Percentiles rank a stretch among this genome's conserved stretches.
Conservation (phyloP, 2,329 filamentous ascomycete genomes). For the Diaporthe nobilis region DNA sequence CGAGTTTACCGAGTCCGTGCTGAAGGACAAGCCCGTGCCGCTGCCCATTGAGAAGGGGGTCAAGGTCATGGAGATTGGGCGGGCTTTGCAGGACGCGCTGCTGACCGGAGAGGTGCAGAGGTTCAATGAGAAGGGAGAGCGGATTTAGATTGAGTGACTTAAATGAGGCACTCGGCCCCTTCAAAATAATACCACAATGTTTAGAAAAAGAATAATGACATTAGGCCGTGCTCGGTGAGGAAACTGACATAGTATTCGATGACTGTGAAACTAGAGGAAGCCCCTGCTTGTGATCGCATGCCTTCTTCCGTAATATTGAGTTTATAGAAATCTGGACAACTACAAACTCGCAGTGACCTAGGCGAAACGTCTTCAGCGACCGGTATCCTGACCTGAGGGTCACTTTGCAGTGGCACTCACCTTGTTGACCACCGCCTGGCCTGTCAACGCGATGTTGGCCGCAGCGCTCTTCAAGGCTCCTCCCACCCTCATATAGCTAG, state of each 20-base stretch:
- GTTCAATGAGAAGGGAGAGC: conserved; percentile 3
- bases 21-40: conserved; percentile 69
- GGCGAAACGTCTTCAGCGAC: neutral
- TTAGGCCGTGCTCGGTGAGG: too few species aligned
- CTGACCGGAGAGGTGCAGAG: neutral
- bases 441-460: neutral
- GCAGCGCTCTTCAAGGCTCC: conserved; percentile 1
- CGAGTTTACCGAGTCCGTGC: conserved; percentile 71
- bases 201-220: neutral
- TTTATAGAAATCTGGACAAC: neutral
- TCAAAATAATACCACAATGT: too few species aligned
- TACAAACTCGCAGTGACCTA: neutral
- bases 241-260: neutral
- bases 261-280: neutral
- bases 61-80: conserved; percentile 72
- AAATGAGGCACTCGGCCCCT: too few species aligned
- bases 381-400: accelerated
- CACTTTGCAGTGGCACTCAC: neutral
- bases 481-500: neutral
- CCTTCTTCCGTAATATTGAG: neutral
- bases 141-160: neutral
- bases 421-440: neutral
- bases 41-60: conserved; percentile 71
- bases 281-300: neutral
- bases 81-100: conserved; percentile 66